Conservation (phyloP, 1,139 yeast species). For the Lodderomyces jiufengensis region DNA sequence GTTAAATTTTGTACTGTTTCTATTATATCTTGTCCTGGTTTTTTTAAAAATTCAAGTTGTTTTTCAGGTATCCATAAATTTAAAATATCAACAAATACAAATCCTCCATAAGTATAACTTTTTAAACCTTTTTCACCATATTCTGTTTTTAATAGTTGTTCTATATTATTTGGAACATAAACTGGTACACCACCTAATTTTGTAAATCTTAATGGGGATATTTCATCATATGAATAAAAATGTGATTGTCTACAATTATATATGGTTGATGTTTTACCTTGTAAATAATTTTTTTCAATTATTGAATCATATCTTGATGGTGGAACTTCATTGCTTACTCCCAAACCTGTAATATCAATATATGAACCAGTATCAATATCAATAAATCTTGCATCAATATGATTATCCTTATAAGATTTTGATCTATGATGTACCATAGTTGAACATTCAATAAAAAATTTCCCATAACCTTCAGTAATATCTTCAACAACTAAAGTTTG, state of each 20-base stretch:
- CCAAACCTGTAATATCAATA: slow-evolving; percentile 38
- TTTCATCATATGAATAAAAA: slow-evolving; percentile 32
- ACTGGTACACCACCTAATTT: slow-evolving; percentile 34
- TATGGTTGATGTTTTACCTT: slow-evolving; percentile 18
- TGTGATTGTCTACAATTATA: slow-evolving; percentile 33
- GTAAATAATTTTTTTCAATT: slow-evolving; percentile 17
- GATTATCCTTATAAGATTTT: slow-evolving; percentile 27
- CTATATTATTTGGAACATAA: slow-evolving; percentile 26
- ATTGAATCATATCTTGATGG: slow-evolving; percentile 21
- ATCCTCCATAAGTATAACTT: slow-evolving; percentile 18
- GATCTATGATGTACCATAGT: slow-evolving; percentile 32
- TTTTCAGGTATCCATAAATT: slow-evolving; percentile 27
- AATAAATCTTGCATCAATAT: slow-evolving; percentile 39
- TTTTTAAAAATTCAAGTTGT: slow-evolving; percentile 15
- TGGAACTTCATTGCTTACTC: slow-evolving; percentile 24
- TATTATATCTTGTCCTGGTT: slow-evolving; percentile 17
- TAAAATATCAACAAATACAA: slow-evolving; percentile 20
- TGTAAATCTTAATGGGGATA: slow-evolving; percentile 30
- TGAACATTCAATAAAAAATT: slow-evolving; percentile 34
- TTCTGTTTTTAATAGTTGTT: slow-evolving; percentile 26
- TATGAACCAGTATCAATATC: slow-evolving; percentile 40
- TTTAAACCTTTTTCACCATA: slow-evolving; percentile 20
- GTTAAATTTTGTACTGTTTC: slow-evolving; percentile 19
- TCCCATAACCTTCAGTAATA: slow-evolving; percentile 30
- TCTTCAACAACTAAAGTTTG: slow-evolving; percentile 36